These are phyloP conservation scores for Colletotrichum ledebouriae DNA, from an alignment of 2,329 filamentous ascomycete genomes.

Conservation along the genomic window DNA sequence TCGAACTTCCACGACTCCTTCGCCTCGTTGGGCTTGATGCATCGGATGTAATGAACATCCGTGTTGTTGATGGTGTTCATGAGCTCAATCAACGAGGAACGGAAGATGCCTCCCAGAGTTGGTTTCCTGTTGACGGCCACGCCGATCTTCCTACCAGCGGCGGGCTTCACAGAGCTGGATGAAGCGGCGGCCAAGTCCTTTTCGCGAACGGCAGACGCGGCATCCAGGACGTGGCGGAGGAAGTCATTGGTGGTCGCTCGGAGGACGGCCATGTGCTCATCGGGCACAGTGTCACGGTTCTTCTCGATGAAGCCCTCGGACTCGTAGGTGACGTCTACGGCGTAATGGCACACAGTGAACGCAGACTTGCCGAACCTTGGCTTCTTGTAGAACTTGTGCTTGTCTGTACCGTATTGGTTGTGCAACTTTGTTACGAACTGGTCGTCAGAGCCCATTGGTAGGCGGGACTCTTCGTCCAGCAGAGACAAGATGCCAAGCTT, in stretches of 20 bases:
- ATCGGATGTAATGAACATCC: conserved; percentile 98
- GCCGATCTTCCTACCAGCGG: conserved; percentile 86
- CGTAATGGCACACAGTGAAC: conserved; percentile 99
- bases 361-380: conserved; percentile 96
- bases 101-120: conserved; percentile 98
- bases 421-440: conserved; percentile 97
- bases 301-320: conserved; percentile 99
- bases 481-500: conserved; percentile 94
- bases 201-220: conserved; percentile 87
- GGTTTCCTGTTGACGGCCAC: conserved; percentile 96
- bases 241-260: conserved; percentile 87
- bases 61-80: conserved; percentile 99
- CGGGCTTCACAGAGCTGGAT: conserved; percentile 81
- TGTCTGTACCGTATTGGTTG: conserved; percentile 89
- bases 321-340: conserved; percentile 97
- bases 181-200: conserved; percentile 80
- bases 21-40: conserved; percentile 98
- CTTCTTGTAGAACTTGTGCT: conserved; percentile 99
- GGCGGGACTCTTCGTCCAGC: conserved; percentile 93
- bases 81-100: conserved; percentile 95
- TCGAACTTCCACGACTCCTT: conserved; percentile 99
- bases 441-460: conserved; percentile 97
- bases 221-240: conserved; percentile 85
- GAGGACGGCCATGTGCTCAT: conserved; percentile 96
- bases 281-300: conserved; percentile 97